phyloP scores from a whole-genome alignment of 345 rosid genomes.

The Adansonia digitata region DNA sequence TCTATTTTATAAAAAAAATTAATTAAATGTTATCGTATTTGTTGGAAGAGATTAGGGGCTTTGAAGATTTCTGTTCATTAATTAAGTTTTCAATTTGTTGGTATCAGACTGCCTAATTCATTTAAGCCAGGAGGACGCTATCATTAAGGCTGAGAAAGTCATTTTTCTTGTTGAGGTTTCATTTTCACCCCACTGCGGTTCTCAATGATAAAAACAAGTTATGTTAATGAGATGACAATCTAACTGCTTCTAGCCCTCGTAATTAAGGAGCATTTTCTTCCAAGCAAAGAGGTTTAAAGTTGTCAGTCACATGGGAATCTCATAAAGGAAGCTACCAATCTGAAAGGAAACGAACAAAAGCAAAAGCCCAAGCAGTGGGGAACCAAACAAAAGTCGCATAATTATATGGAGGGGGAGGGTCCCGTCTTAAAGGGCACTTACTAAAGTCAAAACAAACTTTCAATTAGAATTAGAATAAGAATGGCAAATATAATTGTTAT shows the following conservation, averaged over 20 bases:
- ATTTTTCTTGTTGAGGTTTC: not conserved
- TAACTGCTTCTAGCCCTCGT: not conserved
- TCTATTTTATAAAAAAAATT: too few relatives aligned
- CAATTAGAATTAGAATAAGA: not conserved
- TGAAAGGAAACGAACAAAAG: not conserved
- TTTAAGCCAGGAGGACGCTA: not conserved
- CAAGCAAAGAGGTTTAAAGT: not conserved
- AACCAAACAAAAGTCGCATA: not conserved
- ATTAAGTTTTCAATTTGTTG: not conserved
- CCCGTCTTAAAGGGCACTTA: not conserved
- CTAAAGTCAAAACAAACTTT: not conserved
- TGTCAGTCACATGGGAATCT: slow-evolving; percentile 8
- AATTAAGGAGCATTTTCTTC: not conserved
- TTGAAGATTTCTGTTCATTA: too few relatives aligned
- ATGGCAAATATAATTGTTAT: not conserved
- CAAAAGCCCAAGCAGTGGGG: not conserved
- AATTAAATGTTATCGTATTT: too few relatives aligned
- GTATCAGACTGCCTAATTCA: not conserved
- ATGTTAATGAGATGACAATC: slow-evolving; percentile 12
- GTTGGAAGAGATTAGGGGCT: too few relatives aligned
- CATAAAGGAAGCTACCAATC: not conserved
- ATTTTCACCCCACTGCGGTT: not conserved
- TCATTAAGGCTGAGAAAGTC: not conserved
- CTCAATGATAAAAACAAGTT: not conserved
- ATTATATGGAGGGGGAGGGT: not conserved